Evolutionary conservation across 352 stramenopile genomes (phyloP).

Genomic region (Blastocystis sp.): DNA sequence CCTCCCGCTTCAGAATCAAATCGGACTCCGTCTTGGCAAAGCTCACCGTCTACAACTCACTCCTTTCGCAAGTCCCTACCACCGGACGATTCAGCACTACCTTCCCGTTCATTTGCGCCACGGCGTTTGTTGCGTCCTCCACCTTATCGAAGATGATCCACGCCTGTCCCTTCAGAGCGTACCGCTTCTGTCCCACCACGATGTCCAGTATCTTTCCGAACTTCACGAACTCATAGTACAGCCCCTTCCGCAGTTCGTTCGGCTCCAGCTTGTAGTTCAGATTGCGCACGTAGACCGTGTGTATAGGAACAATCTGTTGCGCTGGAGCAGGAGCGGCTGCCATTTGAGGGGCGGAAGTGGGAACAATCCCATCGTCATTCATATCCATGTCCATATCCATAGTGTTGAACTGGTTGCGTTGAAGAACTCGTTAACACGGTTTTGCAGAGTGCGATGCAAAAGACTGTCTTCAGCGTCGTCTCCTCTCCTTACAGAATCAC

Average conservation of each 20-base stretch:
- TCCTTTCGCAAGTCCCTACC: neutral
- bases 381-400: constrained; percentile 72
- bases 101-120: constrained; percentile 65
- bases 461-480: neutral
- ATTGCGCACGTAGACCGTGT: constrained; percentile 70
- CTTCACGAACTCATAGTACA: constrained; percentile 69
- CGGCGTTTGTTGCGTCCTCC: constrained; percentile 22
- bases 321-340: neutral
- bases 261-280: constrained; percentile 72
- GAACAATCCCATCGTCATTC: constrained; percentile 40
- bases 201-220: constrained; percentile 72
- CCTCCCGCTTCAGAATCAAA: constrained; percentile 71
- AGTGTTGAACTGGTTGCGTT: too few species aligned
- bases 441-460: constrained; percentile 68
- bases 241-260: constrained; percentile 47
- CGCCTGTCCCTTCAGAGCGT: constrained; percentile 55
- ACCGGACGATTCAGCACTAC: constrained; percentile 65
- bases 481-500: too few species aligned
- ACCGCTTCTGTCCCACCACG: constrained; percentile 64
- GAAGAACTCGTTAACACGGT: too few species aligned
- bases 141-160: constrained; percentile 72
- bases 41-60: constrained; percentile 24
- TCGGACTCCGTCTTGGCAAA: constrained; percentile 72
- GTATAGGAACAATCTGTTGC: neutral
- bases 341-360: neutral